A percentile compares a stretch with the other conserved stretches of the same genome.
Conservation (phyloP, 2,329 filamentous ascomycete species). For the Fusarium brachygibbosum region DNA sequence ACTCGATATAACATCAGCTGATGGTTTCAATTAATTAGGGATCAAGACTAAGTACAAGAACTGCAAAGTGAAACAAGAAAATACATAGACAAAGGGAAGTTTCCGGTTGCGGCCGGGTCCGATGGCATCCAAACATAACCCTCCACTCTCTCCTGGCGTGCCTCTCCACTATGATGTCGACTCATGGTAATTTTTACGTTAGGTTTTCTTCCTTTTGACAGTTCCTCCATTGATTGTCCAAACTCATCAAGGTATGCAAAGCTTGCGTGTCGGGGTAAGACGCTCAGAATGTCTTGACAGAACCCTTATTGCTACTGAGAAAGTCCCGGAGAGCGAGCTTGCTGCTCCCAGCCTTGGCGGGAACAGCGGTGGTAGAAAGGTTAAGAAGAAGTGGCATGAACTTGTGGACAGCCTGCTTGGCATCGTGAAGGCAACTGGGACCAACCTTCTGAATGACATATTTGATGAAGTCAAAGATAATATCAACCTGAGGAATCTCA, state of each 20-base stretch:
- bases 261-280: neutral
- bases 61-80: neutral
- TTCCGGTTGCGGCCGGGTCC: neutral
- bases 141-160: too few relatives aligned
- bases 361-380: neutral
- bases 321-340: conserved; percentile 28
- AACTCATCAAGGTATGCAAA: neutral
- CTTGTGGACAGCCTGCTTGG: conserved; percentile 28
- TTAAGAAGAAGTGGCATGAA: conserved; percentile 23
- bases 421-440: conserved; percentile 9
- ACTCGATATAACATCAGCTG: too few relatives aligned
- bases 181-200: neutral
- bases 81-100: neutral
- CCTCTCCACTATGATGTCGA: neutral
- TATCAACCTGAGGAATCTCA: neutral
- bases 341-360: neutral
- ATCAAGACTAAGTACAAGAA: neutral
- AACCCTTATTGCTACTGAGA: conserved; percentile 4
- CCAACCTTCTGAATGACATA: conserved; percentile 16
- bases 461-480: conserved; percentile 38
- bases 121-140: neutral
- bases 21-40: neutral
- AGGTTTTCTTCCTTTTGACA: neutral
- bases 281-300: neutral
- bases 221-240: neutral